Base-by-base conservation (phyloP, 768 basidiomycete species). In the Pholiota microspora region DNA sequence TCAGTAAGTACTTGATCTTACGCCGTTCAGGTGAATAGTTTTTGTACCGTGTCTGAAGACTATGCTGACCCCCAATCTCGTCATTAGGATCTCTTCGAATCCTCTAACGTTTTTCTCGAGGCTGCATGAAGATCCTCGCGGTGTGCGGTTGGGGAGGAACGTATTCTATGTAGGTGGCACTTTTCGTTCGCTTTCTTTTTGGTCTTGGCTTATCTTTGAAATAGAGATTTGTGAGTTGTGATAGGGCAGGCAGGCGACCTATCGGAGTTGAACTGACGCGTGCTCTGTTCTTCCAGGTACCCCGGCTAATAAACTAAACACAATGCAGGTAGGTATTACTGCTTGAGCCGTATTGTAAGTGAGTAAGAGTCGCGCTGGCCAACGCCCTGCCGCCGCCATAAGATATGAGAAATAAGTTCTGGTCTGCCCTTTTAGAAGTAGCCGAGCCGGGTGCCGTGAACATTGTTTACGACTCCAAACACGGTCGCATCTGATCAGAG, bases 191-290 rank as follows among this genome's bases (percentile, higher is more conserved):
- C 13, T 21, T 13, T 13, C 24, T 29, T 48, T 24, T 32, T 51
- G 35, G 16, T 45, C 51, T 56, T 54, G 53, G 57, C 60, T 61
- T 58, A 61, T 57, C 53, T 59, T 45, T 50, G 28, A 31, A 52
- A 56, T 51, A 27, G 51, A 59, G 60, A 42, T 58, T 34, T 52
- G 60, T 57, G 55, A 59, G 60, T 59, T 61, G 57, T 55, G 60
- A 46, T 61, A 52, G 46, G 50, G 29, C 45, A 47, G 53, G 31
- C 16, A 47, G 53, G 31, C 16, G 24, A 29, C 5, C 51, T 16
- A 21, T 29, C 38, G 51, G 40, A 45, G 50, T 49, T 48, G 36
- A 27, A 42, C 60, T 59, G 27, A 61, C 56, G 32, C 57, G 45
- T 49, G 57, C 59, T 49, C 57, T 58, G 53, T 56, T 53, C 38